Evolutionary conservation across 78 protist species (phyloP).

Genomic region (Acrasis kona): DNA sequence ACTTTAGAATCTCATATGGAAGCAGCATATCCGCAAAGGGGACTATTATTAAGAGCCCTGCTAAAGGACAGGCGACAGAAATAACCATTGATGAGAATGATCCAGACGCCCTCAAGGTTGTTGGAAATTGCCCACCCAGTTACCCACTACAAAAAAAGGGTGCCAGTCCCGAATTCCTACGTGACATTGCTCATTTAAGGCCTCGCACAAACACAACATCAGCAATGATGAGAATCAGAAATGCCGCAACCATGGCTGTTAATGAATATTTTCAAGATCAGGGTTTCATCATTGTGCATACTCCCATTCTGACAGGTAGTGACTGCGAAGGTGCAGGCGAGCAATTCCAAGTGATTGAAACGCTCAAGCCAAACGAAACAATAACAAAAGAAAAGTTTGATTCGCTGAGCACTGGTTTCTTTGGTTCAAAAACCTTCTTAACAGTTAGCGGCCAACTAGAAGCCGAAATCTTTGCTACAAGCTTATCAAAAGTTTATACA

Average conservation of each 20-base stretch:
- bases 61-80: slow-evolving; percentile 1
- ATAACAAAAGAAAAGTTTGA: too few species aligned
- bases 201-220: slow-evolving; percentile 55
- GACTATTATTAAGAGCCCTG: background rate
- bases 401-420: slow-evolving; percentile 43
- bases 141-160: slow-evolving; percentile 76
- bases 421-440: slow-evolving; percentile 50
- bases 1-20: too few species aligned
- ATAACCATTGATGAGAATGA: background rate
- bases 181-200: slow-evolving; percentile 72
- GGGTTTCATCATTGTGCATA: slow-evolving; percentile 56
- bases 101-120: background rate
- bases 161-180: slow-evolving; percentile 73
- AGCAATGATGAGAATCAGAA: slow-evolving; percentile 54
- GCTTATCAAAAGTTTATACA: slow-evolving; percentile 61
- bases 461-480: slow-evolving; percentile 47
- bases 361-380: background rate
- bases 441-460: slow-evolving; percentile 75
- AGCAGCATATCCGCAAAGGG: too few species aligned
- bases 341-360: slow-evolving; percentile 39
- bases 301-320: slow-evolving; percentile 70
- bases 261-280: slow-evolving; percentile 29
- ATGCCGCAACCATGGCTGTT: slow-evolving; percentile 7
- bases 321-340: slow-evolving; percentile 91
- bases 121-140: background rate